Evolutionary conservation across 768 basidiomycete species (phyloP), one percentile per base, ranked within the genome.

Genomic region (Russula sp.): DNA sequence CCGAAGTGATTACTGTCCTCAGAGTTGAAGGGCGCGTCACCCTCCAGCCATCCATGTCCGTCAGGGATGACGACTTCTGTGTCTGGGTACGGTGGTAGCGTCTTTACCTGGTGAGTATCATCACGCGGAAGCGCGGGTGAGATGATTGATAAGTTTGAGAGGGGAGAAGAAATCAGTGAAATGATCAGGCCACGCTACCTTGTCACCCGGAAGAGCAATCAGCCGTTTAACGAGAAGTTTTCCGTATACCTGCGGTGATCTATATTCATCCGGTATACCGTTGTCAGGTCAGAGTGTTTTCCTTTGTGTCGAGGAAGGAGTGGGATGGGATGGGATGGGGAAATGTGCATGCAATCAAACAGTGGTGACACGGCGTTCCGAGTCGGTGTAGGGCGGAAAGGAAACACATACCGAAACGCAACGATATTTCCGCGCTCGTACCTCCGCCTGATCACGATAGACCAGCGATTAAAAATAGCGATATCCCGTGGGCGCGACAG

Each of bases 1-100:
- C 68, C 68, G 3, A 69, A 69, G 42, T 64, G 66, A 55, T 69
- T 69, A 44, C 68, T 69, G 32, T 69, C 68, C 50, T 69, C 68
- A n/a, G 68, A 69, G 51, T 69, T 56, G 57, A 69, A 67, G 6
- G 62, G 53, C 3, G 53, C 59, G 30, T 69, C 68, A 7, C 68
- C 68, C 48, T 69, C 68, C 16, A 69, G 32, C 68, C 68, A 69
- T 30, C 59, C 62, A n/a, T 64, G 60, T 10, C 68, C 68, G 5
- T 51, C 56, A 1, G 62, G 62, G 5, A 69, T 44, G 46, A 57
- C 30, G 8, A 69, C 52, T 34, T 69, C 67, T 13, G 30, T 30
- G 3, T 69, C 62, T 11, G 68, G 60, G 46, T 69, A 68, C 3
- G 68, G 66, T 13, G 68, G 66, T 6, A 69, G 57, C 44, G 68